phyloP scores from a whole-genome alignment of 2,329 filamentous ascomycete genomes.

The Monilinia polystroma region DNA sequence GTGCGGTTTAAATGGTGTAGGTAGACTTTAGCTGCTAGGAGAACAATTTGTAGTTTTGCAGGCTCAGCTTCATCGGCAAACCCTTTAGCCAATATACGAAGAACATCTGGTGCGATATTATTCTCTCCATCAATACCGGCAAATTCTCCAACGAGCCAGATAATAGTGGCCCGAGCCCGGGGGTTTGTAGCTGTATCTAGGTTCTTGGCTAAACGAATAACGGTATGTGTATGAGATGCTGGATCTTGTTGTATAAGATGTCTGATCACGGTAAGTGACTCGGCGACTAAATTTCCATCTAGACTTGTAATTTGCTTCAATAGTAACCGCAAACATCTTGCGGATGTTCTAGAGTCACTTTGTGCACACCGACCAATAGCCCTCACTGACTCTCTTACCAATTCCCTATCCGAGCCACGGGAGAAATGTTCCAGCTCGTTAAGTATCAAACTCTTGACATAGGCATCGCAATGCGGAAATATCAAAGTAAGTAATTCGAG shows the following conservation, averaged over 20 bases:
- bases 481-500: conserved; percentile 87
- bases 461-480: conserved; percentile 75
- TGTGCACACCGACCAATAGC: conserved; percentile 94
- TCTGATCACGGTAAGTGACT: conserved; percentile 90
- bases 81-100: conserved; percentile 81
- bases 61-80: conserved; percentile 82
- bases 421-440: conserved; percentile 95
- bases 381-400: conserved; percentile 85
- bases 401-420: conserved; percentile 67
- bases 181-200: conserved; percentile 85
- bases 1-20: conserved; percentile 77
- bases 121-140: conserved; percentile 75
- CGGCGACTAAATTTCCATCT: conserved; percentile 84
- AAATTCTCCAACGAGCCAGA: conserved; percentile 97
- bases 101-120: conserved; percentile 89
- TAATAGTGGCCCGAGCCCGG: conserved; percentile 86
- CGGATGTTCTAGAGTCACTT: conserved; percentile 66
- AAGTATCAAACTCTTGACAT: conserved; percentile 81
- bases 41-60: conserved; percentile 86
- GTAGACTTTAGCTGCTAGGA: conserved; percentile 95
- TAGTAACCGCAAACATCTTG: conserved; percentile 77
- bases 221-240: conserved; percentile 74
- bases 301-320: conserved; percentile 84
- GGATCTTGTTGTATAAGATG: conserved; percentile 94
- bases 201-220: conserved; percentile 85